Percentiles rank a stretch among this genome's conserved stretches.
phyloP scores from a whole-genome alignment of 441 rosid species.

The Pelargonium citronellum region DNA sequence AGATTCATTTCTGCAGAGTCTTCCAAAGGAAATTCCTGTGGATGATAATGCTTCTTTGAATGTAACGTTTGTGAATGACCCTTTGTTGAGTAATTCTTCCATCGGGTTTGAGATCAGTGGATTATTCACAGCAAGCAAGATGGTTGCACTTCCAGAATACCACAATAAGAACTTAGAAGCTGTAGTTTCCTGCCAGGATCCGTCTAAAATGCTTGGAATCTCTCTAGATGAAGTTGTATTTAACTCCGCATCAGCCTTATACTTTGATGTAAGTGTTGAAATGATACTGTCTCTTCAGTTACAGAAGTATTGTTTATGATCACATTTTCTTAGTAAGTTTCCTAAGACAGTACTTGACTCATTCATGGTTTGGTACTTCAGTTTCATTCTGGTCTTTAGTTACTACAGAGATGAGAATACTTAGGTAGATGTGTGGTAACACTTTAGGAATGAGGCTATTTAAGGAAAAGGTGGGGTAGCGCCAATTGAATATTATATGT shows the following conservation, averaged over 20 bases:
- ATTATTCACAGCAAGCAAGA: conserved; percentile 38
- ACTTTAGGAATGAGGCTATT: no score
- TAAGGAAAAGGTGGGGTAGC: no score
- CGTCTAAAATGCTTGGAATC: conserved; percentile 52
- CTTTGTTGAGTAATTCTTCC: conserved; percentile 48
- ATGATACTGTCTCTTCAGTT: neutral
- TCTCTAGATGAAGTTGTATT: conserved; percentile 55
- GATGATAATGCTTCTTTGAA: conserved; percentile 55
- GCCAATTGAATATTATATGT: no score
- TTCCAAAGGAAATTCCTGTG: conserved; percentile 52
- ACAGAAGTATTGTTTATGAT: no score
- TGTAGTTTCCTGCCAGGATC: conserved; percentile 26
- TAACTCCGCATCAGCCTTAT: conserved; percentile 51
- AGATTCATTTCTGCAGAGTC: conserved; percentile 49
- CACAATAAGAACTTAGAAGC: conserved; percentile 20
- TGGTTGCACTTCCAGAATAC: conserved; percentile 22
- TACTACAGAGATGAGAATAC: no score
- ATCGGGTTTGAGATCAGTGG: conserved; percentile 55
- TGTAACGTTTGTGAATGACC: conserved; percentile 51
- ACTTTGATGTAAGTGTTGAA: conserved; percentile 59
- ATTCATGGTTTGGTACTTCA: no score
- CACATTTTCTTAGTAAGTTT: no score
- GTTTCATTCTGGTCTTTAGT: no score
- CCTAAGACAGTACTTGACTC: no score
- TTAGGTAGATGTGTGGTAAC: no score